Evolutionary conservation across 164 flowering plant genomes (phyloP).

Genomic region (Kingdonia uniflora): DNA sequence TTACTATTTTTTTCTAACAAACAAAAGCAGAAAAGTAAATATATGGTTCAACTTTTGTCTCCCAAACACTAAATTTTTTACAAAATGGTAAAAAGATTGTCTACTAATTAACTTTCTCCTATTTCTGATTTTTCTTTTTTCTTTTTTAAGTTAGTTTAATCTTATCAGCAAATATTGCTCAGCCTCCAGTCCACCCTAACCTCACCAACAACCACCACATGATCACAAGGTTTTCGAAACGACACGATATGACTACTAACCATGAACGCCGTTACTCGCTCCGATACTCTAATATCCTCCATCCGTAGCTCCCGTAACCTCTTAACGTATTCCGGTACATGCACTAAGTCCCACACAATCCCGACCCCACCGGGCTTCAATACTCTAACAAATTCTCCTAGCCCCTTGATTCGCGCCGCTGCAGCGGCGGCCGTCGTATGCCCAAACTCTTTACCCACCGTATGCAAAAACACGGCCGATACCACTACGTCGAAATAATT

Average conservation of each 20-base stretch:
- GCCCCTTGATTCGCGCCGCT: conserved; percentile 68
- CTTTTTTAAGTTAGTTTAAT: no score
- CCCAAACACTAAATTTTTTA: no score
- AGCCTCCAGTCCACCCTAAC: conserved; percentile 73
- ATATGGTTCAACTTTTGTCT: no score
- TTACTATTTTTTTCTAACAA: no score
- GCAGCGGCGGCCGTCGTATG: conserved; percentile 64
- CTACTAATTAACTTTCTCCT: no score
- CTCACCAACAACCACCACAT: conserved; percentile 30
- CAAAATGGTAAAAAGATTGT: no score
- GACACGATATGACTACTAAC: conserved; percentile 82
- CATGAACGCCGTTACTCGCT: conserved; percentile 86
- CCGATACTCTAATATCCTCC: conserved; percentile 89
- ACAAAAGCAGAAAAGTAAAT: no score
- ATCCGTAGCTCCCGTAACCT: conserved; percentile 61
- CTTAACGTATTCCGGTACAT: conserved; percentile 80
- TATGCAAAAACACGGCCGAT: conserved; percentile 67
- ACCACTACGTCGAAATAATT: conserved; percentile 88
- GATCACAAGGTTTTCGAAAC: conserved; percentile 70
- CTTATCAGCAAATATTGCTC: conserved; percentile 16
- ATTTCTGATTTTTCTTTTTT: no score
- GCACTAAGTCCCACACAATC: conserved; percentile 85
- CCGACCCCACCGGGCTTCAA: conserved; percentile 82
- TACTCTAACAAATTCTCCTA: conserved; percentile 80
- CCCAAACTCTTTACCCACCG: conserved; percentile 80